phyloP scores from a whole-genome alignment of 495 filamentous ascomycete genomes.

The Tuber magnatum region DNA sequence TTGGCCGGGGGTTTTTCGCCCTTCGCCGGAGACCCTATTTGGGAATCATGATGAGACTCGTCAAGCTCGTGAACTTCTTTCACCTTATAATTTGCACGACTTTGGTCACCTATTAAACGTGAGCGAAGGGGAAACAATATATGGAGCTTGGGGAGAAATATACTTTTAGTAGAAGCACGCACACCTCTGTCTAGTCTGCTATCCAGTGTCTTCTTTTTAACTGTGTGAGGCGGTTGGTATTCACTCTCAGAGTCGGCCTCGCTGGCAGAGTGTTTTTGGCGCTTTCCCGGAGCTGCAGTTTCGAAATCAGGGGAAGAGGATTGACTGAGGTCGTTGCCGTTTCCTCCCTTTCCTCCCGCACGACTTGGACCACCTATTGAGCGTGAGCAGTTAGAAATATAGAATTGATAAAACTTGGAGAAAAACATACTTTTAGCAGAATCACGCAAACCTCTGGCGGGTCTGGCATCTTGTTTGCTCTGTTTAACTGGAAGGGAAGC shows the following conservation, averaged over 20 bases:
- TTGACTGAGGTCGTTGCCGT: neutral
- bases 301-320: neutral
- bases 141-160: neutral
- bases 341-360: neutral
- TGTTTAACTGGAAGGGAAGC: neutral
- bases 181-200: too few relatives aligned
- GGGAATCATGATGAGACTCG: too few relatives aligned
- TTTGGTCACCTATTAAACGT: too few relatives aligned
- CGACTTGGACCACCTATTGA: neutral
- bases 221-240: too few relatives aligned
- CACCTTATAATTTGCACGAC: too few relatives aligned
- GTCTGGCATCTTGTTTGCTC: neutral
- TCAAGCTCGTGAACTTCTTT: too few relatives aligned
- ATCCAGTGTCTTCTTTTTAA: too few relatives aligned
- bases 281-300: neutral
- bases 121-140: neutral
- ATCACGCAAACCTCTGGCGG: neutral
- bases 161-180: neutral
- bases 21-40: too few relatives aligned
- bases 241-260: neutral
- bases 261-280: neutral
- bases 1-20: too few relatives aligned
- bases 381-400: neutral
- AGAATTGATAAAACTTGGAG: neutral
- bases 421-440: neutral